Base-by-base conservation (phyloP, 192 early-diverging fungal species). In the Coemansia sp. region DNA sequence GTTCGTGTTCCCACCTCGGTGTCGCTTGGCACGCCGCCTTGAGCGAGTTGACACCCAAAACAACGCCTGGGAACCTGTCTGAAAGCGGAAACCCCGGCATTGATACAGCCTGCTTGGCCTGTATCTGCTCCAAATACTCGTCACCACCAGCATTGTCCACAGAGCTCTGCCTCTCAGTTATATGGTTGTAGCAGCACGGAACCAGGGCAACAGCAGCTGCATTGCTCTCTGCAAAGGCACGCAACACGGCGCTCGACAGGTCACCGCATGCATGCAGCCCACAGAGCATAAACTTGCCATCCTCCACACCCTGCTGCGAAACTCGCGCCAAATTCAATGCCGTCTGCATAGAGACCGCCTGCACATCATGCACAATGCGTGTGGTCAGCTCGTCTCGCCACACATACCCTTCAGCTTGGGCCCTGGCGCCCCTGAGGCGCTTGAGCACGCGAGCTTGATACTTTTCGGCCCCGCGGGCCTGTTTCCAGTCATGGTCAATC, bases 241-340 rank as follows among this genome's bases (percentile, higher is more conserved):
- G 74, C 9, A 94, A 78, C 59, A 91, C 84, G 1, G 84, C 83
- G 41, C 86, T 85, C 4, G 87, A 82, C 52, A 95, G 64, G 59
- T 94, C 86, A 8, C 93, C 93, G 60, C 93, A 95, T 0, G 91
- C 81, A 59, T 95, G 91, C 9, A 92, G 74, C 9, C 93, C 91
- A 54, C 89, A 91, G 1, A 92, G 73, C 53, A 91, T 69, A 87
- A 87, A 94, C 22, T 25, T 44, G 9, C 19, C 42, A 21, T 50
- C 55, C 0, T 27, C 25, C 14, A 43, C 25, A 41, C 39, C 17
- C 9, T 11, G 11, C 41, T 10, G 43, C 62, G 67, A 62, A 0
- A 55, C 15, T 1, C 15, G 25, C 9, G 43, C 59, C 39, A 76
- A 52, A 49, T 59, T 55, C 4, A 11, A 23, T 9, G 43, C 41